Evolutionary conservation across 78 protist species (phyloP), one percentile per base, ranked within the genome.

Genomic region (Mastigamoeba balamuthi): DNA sequence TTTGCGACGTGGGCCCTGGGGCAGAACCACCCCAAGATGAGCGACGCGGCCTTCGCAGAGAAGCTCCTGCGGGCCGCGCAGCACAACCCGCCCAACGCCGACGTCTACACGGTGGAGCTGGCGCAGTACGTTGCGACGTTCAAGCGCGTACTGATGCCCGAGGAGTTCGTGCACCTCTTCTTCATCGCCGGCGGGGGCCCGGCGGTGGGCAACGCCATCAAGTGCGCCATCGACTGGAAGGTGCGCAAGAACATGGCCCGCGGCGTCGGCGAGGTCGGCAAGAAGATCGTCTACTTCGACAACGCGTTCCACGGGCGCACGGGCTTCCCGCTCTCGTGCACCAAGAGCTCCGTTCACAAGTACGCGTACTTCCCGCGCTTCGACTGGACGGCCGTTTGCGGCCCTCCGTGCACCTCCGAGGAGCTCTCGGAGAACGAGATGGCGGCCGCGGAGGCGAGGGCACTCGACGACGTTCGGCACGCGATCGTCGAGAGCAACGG

Each of bases 271-370:
- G 73, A 69, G 73, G 5, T 4, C 37, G 73, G 73, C 10, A 69
- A 40, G 64, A 69, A 69, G 6, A 40, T 73, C 63, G 35, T 73
- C 28, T 33, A 42, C 27, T 73, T 73, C 66, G 66, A 53, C 35
- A 29, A 52, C 38, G 63, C 72, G 41, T 73, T 73, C 76, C 76
- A 73, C 66, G 76, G 76, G 6, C 76, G 76, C 4, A 58, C 67
- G 5, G 73, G 73, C n/a, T 69, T 27, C 44, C 10, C 73, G 27
- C 41, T 69, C 64, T 69, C 73, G 5, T 4, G 10, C 41, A 69
- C 73, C 64, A 69, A 69, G 30, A 69, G 39, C 25, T 27, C 10
- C 43, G 73, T 28, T 6, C 25, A 40, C 41, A 69, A 69, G 73
- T 69, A 69, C 73, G n/a, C 10, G 42, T 69, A 69, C 73, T 69